Evolutionary conservation across 1,139 yeast species (phyloP).

Genomic region (Diutina scorzettiae): DNA sequence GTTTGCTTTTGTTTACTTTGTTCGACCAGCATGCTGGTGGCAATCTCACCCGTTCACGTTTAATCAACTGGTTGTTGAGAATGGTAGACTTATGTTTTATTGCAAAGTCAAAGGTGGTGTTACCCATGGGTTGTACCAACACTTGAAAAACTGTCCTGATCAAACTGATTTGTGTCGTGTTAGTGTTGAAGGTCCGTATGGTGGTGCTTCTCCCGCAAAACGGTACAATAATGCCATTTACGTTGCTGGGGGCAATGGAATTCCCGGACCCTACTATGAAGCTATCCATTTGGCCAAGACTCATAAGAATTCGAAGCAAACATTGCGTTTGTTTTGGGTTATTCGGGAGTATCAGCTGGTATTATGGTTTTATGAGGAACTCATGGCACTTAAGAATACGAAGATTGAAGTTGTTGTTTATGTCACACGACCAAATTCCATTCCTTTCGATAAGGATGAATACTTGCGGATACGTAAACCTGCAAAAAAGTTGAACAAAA

Average conservation of each 20-base stretch:
- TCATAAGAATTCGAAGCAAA: not conserved
- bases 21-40: constrained; percentile 36
- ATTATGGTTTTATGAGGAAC: constrained; percentile 40
- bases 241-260: constrained; percentile 50
- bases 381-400: constrained; percentile 17
- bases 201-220: constrained; percentile 21
- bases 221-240: constrained; percentile 43
- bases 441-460: not conserved
- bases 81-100: constrained; percentile 15
- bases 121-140: constrained; percentile 15
- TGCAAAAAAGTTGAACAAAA: not conserved
- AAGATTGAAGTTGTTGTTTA: constrained; percentile 25
- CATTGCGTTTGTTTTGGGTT: constrained; percentile 38
- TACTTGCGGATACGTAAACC: not conserved
- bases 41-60: constrained; percentile 52
- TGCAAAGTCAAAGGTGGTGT: constrained; percentile 23
- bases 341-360: constrained; percentile 32
- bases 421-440: constrained; percentile 17
- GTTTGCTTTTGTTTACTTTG: constrained; percentile 38
- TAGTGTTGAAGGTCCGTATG: constrained; percentile 57
- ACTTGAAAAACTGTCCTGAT: constrained; percentile 37
- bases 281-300: not conserved
- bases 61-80: constrained; percentile 12
- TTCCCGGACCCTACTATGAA: constrained; percentile 42
- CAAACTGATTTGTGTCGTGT: constrained; percentile 24